Evolutionary conservation across 495 filamentous ascomycete genomes (phyloP), one percentile per base, ranked within the genome.

Genomic region (Hypomontagnella submonticulosa): DNA sequence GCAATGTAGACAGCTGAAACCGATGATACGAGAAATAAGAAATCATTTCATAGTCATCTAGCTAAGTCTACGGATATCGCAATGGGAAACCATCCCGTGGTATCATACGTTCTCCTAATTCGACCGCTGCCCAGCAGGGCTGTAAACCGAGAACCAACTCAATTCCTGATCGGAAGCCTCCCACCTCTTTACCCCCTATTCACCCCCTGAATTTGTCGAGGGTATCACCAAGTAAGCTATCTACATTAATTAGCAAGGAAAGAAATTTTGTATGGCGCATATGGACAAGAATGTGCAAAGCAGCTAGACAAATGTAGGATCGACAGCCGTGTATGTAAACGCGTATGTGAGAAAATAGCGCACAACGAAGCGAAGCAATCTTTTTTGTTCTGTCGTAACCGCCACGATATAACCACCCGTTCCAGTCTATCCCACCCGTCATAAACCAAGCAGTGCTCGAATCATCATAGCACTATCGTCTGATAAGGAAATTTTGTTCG

Each of bases 41-140:
- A 63, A 68, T 68, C 54, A 57, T 68, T 58, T 42, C 43, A 59
- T 55, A 59, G 63, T 55, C 38, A 68, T 58, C 55, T 63, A 63
- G 12, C 55, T 60, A 66, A 60, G 41, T 68, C 58, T 62, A 58
- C 60, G 66, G 46, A 51, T 63, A 68, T 68, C 65, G 59, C 47
- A 38, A 38, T 63, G 54, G 57, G 57, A 61, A 58, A 67, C 63
- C 63, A 67, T 68, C 58, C 59, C 66, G 66, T 68, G 63, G 63
- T 67, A 67, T 67, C 63, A 67, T 61, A 43, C 40, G 33, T 43
- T 51, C 13, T 33, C 52, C 58, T 18, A 67, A 23, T 48, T 53
- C 56, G 61, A 69, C 66, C 66, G 42, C 66, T 69, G 66, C 66
- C 66, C 66, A 69, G 66, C 66, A 69, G 66, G 66, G 61, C 66